phyloP scores from a whole-genome alignment of 2,329 filamentous ascomycete species.

The Stenocarpella maydis region DNA sequence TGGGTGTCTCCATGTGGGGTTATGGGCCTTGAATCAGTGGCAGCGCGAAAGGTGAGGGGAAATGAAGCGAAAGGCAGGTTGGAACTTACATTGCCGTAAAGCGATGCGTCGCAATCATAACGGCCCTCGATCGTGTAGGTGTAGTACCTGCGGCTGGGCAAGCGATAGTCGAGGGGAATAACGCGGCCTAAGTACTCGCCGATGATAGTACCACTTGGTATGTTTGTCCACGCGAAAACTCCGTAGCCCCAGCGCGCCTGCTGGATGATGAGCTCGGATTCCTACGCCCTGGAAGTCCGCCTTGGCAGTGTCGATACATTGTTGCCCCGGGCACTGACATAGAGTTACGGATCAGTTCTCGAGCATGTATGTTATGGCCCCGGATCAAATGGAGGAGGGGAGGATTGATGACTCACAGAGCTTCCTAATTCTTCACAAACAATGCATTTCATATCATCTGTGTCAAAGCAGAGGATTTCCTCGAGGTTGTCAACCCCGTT shows the following conservation, averaged over 20 bases:
- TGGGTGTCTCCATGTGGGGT: no score
- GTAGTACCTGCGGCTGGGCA: neutral
- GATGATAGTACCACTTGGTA: neutral
- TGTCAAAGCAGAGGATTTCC: neutral
- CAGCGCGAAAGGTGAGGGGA: neutral
- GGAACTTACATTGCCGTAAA: slow-evolving; percentile 11
- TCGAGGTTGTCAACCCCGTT: neutral
- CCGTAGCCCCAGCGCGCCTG: slow-evolving; percentile 8
- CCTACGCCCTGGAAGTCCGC: neutral
- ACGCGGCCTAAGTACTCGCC: slow-evolving; percentile 27
- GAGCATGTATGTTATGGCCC: neutral
- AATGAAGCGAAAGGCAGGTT: neutral
- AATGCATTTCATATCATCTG: neutral
- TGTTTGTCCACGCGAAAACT: slow-evolving; percentile 8
- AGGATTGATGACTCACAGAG: neutral
- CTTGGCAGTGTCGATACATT: slow-evolving; percentile 7
- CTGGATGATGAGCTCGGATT: neutral
- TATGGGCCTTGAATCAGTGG: no score
- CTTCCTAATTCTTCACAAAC: neutral
- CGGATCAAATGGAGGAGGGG: neutral
- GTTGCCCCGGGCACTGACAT: neutral
- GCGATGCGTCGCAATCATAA: neutral
- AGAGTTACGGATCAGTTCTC: neutral
- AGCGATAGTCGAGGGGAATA: neutral
- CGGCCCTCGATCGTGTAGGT: neutral